These are phyloP conservation scores for Fusarium sp. DNA, from an alignment of 2,329 filamentous ascomycete species.

Conservation along the genomic window DNA sequence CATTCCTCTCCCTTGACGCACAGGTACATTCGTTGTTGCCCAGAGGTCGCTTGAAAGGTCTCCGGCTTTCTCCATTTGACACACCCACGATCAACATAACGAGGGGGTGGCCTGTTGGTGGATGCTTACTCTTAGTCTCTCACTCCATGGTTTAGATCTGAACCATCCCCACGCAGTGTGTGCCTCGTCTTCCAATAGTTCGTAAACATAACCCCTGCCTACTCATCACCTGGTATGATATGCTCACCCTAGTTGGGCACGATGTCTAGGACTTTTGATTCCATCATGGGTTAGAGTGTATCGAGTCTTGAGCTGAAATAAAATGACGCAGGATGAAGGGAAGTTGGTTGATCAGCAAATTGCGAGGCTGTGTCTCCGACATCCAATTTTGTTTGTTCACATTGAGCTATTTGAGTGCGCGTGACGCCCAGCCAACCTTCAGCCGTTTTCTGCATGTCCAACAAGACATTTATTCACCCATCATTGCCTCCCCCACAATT, in stretches of 20 bases:
- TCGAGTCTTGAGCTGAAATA: neutral
- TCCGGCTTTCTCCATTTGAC: neutral
- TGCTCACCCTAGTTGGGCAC: neutral
- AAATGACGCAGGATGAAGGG: neutral
- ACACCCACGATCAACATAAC: neutral
- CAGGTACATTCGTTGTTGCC: neutral
- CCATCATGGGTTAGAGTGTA: neutral
- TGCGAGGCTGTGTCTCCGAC: neutral
- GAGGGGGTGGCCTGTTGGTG: neutral
- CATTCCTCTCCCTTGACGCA: neutral
- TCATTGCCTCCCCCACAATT: neutral
- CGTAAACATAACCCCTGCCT: neutral
- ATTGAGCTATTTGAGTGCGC: neutral
- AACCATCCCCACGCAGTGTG: neutral
- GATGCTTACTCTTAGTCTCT: neutral
- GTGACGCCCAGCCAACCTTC: neutral
- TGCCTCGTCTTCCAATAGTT: slow-evolving; percentile 13
- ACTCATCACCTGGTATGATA: neutral
- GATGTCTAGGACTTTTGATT: neutral
- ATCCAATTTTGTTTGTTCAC: neutral
- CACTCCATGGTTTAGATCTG: slow-evolving; percentile 6
- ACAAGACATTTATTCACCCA: neutral
- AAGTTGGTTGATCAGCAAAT: neutral
- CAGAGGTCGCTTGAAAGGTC: neutral
- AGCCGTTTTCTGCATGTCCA: neutral